These are phyloP conservation scores for Kodamaea fukazawae DNA, from an alignment of 805 yeast genomes.

Conservation along the genomic window DNA sequence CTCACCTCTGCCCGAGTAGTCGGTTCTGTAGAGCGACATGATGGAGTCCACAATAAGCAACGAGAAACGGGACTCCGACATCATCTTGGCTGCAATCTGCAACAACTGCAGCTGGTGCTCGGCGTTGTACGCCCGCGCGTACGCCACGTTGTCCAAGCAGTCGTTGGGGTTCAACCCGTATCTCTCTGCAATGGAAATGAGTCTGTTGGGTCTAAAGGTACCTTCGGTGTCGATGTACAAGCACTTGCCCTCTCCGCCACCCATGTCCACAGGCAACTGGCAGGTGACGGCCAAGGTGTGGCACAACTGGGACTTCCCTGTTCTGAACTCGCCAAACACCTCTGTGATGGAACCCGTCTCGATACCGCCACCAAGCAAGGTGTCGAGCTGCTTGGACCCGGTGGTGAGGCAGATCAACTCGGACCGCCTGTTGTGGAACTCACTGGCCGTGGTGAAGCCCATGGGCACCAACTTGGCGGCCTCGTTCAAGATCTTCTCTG, in stretches of 20 bases:
- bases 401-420: constrained; percentile 92
- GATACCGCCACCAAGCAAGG: constrained; percentile 91
- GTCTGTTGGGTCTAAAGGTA: constrained; percentile 88
- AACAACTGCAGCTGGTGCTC: constrained; percentile 90
- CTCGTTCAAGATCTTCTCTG: constrained; percentile 76
- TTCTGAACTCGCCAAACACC: constrained; percentile 94
- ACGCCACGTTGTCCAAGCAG: constrained; percentile 95
- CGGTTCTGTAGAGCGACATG: constrained; percentile 95
- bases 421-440: constrained; percentile 83
- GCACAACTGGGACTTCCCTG: constrained; percentile 96
- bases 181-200: constrained; percentile 85
- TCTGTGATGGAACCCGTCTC: constrained; percentile 98
- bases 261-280: constrained; percentile 93
- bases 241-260: constrained; percentile 98
- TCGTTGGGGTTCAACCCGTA: constrained; percentile 91
- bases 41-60: constrained; percentile 92
- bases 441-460: constrained; percentile 97
- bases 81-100: constrained; percentile 90
- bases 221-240: constrained; percentile 96
- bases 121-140: constrained; percentile 95
- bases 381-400: constrained; percentile 91
- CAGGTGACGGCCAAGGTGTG: constrained; percentile 97
- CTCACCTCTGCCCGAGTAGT: constrained; percentile 93
- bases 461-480: constrained; percentile 87
- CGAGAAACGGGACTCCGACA: constrained; percentile 91